Evolutionary conservation across 345 rosid species (phyloP).

Genomic region (Gossypium longicalyx): DNA sequence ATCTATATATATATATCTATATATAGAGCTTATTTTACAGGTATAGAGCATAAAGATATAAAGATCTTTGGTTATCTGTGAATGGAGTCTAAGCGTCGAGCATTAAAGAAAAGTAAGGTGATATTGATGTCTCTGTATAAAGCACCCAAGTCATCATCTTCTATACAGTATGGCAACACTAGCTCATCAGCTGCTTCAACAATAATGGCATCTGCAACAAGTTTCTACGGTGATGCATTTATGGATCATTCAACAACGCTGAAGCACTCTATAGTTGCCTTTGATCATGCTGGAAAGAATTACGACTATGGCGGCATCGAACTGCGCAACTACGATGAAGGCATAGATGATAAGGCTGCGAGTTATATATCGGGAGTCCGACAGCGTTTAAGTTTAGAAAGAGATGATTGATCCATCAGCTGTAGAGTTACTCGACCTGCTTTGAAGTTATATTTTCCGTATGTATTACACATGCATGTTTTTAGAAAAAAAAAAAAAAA

Average conservation of each 20-base stretch:
- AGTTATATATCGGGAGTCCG: neutral
- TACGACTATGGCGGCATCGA: neutral
- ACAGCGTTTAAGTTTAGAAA: neutral
- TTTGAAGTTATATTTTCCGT: neutral
- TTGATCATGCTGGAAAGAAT: neutral
- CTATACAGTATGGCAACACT: neutral
- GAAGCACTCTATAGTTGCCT: neutral
- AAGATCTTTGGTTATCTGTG: neutral
- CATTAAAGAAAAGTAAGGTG: neutral
- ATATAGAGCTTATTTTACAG: neutral
- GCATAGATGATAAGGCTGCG: neutral
- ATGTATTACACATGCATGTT: neutral
- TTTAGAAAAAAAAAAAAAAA: no score
- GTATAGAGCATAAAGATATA: neutral
- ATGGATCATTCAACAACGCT: neutral
- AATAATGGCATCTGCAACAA: neutral
- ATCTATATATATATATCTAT: neutral
- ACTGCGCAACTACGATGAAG: neutral
- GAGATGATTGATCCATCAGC: neutral
- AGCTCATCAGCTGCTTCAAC: neutral
- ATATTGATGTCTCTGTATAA: neutral
- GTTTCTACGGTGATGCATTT: neutral
- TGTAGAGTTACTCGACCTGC: neutral
- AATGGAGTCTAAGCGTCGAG: constrained; percentile 2
- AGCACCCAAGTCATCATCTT: neutral